Evolutionary conservation across 192 early-diverging fungal species (phyloP).

Genomic region (Linnemannia elongata): DNA sequence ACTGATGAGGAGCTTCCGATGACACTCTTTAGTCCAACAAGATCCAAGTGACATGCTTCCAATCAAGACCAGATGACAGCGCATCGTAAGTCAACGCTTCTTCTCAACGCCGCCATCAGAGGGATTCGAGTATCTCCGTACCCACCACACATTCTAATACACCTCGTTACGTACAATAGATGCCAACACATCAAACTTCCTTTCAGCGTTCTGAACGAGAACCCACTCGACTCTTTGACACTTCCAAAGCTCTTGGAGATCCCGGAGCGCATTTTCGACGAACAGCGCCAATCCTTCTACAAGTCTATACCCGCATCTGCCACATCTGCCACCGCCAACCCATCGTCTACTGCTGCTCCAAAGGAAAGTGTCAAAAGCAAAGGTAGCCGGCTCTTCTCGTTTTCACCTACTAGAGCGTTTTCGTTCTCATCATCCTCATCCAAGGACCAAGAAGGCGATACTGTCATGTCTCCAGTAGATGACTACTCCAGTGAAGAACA

Average conservation of each 20-base stretch:
- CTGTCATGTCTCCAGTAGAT: slow-evolving; percentile 29
- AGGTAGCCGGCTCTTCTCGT: slow-evolving; percentile 6
- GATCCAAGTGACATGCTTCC: slow-evolving; percentile 64
- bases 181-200: slow-evolving; percentile 48
- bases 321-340: neutral
- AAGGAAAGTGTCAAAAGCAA: slow-evolving; percentile 1
- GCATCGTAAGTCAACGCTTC: neutral
- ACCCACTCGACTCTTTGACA: slow-evolving; percentile 46
- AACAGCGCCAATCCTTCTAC: slow-evolving; percentile 59
- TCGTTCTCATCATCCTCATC: slow-evolving; percentile 25
- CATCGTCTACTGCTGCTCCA: neutral
- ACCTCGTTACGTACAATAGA: neutral
- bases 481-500: neutral
- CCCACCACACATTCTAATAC: neutral
- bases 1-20: no score
- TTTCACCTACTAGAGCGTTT: slow-evolving; percentile 25
- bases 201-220: slow-evolving; percentile 50
- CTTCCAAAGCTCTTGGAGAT: slow-evolving; percentile 54
- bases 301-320: slow-evolving; percentile 51
- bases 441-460: slow-evolving; percentile 43
- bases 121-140: no score
- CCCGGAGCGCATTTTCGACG: slow-evolving; percentile 57
- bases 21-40: slow-evolving; percentile 45
- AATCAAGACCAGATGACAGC: slow-evolving; percentile 32
- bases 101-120: neutral